These are phyloP conservation scores for Yarrowia sp. DNA, from an alignment of 805 yeast species.

Conservation along the genomic window DNA sequence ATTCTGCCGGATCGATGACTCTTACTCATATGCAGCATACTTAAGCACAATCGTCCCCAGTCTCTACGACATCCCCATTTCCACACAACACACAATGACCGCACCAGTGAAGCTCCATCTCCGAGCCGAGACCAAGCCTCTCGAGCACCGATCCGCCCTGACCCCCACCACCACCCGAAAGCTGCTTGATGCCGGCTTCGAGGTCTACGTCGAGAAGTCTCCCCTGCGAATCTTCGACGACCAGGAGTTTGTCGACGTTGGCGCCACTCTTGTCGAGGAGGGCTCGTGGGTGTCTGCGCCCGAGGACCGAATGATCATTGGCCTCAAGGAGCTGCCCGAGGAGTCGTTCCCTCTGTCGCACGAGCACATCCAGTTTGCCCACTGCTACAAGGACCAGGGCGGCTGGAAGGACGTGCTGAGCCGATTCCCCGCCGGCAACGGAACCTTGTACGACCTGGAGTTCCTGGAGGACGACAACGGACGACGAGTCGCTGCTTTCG, in stretches of 20 bases:
- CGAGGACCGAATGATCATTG: slow-evolving; percentile 80
- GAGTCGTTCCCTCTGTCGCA: slow-evolving; percentile 87
- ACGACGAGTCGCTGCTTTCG: slow-evolving; percentile 98
- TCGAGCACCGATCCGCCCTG: slow-evolving; percentile 95
- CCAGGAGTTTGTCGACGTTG: slow-evolving; percentile 71
- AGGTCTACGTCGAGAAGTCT: slow-evolving; percentile 83
- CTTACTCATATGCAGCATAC: slow-evolving; percentile 9
- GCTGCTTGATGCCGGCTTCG: slow-evolving; percentile 82
- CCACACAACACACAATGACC: slow-evolving; percentile 19
- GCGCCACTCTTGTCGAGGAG: slow-evolving; percentile 85
- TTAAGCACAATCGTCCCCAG: slow-evolving; percentile 1
- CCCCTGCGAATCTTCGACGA: slow-evolving; percentile 75
- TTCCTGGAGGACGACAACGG: slow-evolving; percentile 92
- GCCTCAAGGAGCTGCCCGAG: slow-evolving; percentile 94
- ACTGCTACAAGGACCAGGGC: slow-evolving; percentile 94
- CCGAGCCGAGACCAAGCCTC: slow-evolving; percentile 95
- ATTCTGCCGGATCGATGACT: slow-evolving; percentile 7
- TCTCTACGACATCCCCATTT: background rate
- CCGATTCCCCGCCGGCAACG: slow-evolving; percentile 90
- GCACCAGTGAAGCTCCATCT: slow-evolving; percentile 66
- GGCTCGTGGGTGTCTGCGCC: slow-evolving; percentile 96
- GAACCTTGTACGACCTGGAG: slow-evolving; percentile 88
- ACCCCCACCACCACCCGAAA: slow-evolving; percentile 89
- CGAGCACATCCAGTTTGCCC: slow-evolving; percentile 98
- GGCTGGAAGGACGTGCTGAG: slow-evolving; percentile 93